phyloP scores from a whole-genome alignment of 2,329 filamentous ascomycete species.

The Chaetomiaceae sp. region DNA sequence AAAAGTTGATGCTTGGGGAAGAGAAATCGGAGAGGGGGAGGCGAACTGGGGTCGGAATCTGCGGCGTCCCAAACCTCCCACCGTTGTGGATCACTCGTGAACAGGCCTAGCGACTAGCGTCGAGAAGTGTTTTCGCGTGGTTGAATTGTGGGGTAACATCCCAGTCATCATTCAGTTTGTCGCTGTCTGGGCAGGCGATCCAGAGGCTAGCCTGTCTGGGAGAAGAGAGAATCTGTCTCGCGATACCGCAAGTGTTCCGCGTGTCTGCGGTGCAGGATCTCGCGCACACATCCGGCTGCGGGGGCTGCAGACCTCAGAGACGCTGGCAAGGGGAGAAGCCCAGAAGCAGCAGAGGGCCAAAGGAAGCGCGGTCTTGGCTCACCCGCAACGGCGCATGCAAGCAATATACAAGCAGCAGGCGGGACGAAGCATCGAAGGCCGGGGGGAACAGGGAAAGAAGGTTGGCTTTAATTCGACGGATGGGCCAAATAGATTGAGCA shows the following conservation, averaged over 20 bases:
- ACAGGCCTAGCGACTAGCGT: slow-evolving; percentile 9
- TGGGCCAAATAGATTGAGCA: slow-evolving; percentile 26
- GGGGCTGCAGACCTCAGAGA: neutral
- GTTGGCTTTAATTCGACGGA: slow-evolving; percentile 16
- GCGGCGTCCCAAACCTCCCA: slow-evolving; percentile 8
- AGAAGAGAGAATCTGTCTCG: neutral
- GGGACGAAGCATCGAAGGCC: slow-evolving; percentile 18
- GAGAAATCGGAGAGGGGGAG: slow-evolving; percentile 18
- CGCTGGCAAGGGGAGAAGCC: neutral
- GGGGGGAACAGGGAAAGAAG: slow-evolving; percentile 23
- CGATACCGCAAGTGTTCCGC: neutral
- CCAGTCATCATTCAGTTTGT: neutral
- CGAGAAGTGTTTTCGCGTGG: slow-evolving; percentile 15
- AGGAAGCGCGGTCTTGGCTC: slow-evolving; percentile 9
- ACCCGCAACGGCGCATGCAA: slow-evolving; percentile 20
- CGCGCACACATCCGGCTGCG: neutral
- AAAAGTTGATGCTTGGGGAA: slow-evolving; percentile 16
- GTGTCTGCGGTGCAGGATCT: neutral
- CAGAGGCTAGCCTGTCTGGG: neutral
- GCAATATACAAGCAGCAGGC: slow-evolving; percentile 23
- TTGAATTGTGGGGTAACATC: slow-evolving; percentile 16
- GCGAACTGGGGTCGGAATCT: slow-evolving; percentile 17
- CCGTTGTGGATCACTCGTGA: slow-evolving; percentile 11
- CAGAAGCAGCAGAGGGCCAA: slow-evolving; percentile 1
- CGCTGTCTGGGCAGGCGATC: neutral